A percentile compares a stretch with the other conserved stretches of the same genome.
Conservation (phyloP, 2,329 filamentous ascomycete species). For the Aureobasidium leucospermi region DNA sequence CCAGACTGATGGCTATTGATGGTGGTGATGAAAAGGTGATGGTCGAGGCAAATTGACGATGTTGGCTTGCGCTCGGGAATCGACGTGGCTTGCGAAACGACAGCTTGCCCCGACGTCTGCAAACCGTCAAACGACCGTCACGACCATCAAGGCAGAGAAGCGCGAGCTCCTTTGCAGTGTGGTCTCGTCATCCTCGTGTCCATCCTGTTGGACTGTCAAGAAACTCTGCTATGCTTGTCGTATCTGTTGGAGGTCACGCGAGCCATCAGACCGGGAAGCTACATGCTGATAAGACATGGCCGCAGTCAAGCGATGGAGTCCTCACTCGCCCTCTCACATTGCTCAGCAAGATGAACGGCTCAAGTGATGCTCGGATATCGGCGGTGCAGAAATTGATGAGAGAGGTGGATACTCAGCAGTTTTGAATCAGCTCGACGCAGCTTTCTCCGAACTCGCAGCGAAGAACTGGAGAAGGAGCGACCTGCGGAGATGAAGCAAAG, state of each 20-base stretch:
- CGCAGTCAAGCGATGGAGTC: background rate
- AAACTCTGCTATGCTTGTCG: too few species aligned
- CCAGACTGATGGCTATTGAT: too few species aligned
- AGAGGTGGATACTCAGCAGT: constrained; percentile 2
- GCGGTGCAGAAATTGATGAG: background rate
- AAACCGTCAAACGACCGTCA: too few species aligned
- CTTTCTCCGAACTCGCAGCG: background rate
- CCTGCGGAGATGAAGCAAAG: background rate
- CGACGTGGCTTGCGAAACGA: too few species aligned
- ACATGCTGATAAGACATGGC: background rate
- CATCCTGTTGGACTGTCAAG: too few species aligned
- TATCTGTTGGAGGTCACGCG: background rate
- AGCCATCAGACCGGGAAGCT: background rate
- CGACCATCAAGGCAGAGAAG: too few species aligned
- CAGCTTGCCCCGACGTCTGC: too few species aligned
- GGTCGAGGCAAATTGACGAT: too few species aligned
- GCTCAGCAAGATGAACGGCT: background rate
- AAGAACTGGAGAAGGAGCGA: background rate
- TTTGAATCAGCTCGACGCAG: background rate
- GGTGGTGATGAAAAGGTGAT: too few species aligned
- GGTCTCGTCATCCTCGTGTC: too few species aligned
- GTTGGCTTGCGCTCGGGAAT: too few species aligned
- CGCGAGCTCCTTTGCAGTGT: too few species aligned
- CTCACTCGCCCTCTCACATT: background rate
- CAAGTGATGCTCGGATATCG: background rate